These are phyloP conservation scores for Colletotrichum musae DNA, from an alignment of 2,329 filamentous ascomycete genomes.

Conservation along the genomic window DNA sequence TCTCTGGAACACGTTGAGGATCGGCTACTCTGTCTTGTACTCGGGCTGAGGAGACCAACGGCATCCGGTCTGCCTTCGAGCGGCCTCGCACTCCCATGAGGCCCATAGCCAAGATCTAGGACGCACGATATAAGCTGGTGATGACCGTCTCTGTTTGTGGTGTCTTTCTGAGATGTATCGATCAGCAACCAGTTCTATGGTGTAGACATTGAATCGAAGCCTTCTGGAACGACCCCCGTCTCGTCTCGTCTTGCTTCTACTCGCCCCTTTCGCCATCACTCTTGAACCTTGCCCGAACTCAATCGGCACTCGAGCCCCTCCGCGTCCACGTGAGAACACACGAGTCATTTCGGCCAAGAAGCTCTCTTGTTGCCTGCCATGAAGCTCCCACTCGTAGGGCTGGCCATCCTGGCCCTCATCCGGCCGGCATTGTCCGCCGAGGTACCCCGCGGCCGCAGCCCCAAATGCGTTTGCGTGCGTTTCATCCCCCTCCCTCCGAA, in stretches of 20 bases:
- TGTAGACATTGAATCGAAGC: neutral
- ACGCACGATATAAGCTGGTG: no score
- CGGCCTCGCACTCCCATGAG: no score
- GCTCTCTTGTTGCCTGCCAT: neutral
- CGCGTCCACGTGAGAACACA: neutral
- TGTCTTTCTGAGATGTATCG: neutral
- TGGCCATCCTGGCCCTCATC: slow-evolving; percentile 8
- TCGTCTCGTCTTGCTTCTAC: neutral
- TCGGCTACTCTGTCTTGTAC: neutral
- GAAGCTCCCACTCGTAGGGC: slow-evolving; percentile 1
- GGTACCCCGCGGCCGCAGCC: slow-evolving; percentile 12
- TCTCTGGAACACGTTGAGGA: neutral
- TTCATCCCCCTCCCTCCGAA: neutral
- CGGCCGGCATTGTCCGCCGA: slow-evolving; percentile 3
- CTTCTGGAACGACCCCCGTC: slow-evolving; percentile 12
- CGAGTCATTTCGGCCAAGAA: neutral
- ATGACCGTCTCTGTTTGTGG: no score
- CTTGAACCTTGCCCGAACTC: neutral
- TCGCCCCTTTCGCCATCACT: no score
- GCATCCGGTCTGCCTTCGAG: neutral
- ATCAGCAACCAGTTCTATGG: neutral
- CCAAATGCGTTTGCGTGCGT: slow-evolving; percentile 20
- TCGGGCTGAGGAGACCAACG: neutral
- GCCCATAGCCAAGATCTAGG: no score
- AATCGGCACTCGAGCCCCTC: neutral